Base-by-base conservation (phyloP, 2,329 filamentous ascomycete species). In the Acephala macrosclerotiorum region DNA sequence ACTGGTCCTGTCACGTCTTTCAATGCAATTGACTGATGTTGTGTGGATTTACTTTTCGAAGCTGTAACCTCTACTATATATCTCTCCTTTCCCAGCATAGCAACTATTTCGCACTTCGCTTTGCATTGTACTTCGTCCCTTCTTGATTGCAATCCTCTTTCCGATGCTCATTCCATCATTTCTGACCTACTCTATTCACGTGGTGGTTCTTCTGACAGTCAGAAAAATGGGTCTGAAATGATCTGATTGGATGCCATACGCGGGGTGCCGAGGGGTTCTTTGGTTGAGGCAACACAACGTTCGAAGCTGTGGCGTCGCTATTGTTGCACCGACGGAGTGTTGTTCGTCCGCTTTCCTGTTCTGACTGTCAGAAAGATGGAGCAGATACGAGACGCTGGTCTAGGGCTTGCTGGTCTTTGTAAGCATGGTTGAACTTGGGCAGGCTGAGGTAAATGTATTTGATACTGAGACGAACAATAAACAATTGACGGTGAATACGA, bases 201-300 rank as follows among this genome's bases (percentile, higher is more conserved):
- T 40, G 42, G 35, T 59, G 57, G 42, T 38, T 5, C 45, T 51
- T 60, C 58, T 60, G 58, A 60, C 58, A 35, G 42, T 60, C 58
- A 60, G 58, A 60, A 60, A 47, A 35, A 36, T 36, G 58, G 58
- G 25, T 33, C 38, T 8, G 6, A 22, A 14, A 22, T 20, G 20
- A 58, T 40, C 6, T 58, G 18, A 58, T 58, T 58, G 55, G 55
- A 3, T 38, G 35, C 4, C 26, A 7, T 9, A 45, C 7, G 18
- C 18, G 45, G 20, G 20, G 18, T 25, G n/a, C n/a, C n/a, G n/a
- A n/a, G n/a, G n/a, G n/a, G n/a, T n/a, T n/a, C n/a, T n/a, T n/a
- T n/a, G n/a, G n/a, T 12, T 20, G 20, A 18, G 18, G 2, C 22
- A 20, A 5, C 20, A 20, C 8, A 49, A 16, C 2, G 18, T 20